These are phyloP conservation scores for Saccharomycopsis crataegensis DNA, from an alignment of 1,139 yeast genomes.

Conservation along the genomic window DNA sequence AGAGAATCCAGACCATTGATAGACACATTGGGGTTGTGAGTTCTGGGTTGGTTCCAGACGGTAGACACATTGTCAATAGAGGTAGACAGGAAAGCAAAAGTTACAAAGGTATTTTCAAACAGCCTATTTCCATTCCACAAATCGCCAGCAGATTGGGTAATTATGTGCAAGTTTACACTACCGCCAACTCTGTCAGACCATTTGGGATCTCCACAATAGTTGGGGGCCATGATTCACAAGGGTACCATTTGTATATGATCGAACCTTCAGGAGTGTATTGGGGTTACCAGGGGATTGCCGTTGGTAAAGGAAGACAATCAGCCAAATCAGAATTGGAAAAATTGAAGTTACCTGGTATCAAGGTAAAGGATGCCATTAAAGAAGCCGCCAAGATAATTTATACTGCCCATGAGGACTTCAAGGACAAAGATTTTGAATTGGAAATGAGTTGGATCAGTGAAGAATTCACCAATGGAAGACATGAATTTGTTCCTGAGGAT, in stretches of 20 bases:
- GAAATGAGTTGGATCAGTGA: conserved; percentile 85
- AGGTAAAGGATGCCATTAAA: conserved; percentile 77
- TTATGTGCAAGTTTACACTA: conserved; percentile 91
- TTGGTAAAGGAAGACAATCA: conserved; percentile 96
- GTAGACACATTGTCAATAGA: conserved; percentile 84
- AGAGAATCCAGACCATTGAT: conserved; percentile 86
- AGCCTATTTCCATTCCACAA: conserved; percentile 71
- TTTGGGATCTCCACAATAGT: conserved; percentile 89
- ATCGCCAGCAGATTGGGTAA: conserved; percentile 85
- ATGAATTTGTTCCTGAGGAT: conserved; percentile 71
- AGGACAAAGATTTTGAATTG: conserved; percentile 93
- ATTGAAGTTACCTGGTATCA: conserved; percentile 61
- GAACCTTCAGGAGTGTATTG: conserved; percentile 97
- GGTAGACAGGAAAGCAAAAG: conserved; percentile 88
- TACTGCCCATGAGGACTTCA: conserved; percentile 93
- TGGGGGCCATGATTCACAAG: conserved; percentile 87
- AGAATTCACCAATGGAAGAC: conserved; percentile 74
- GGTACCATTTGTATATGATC: conserved; percentile 89
- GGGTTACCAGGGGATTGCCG: conserved; percentile 97
- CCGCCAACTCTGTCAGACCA: conserved; percentile 95
- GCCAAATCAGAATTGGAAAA: conserved; percentile 96
- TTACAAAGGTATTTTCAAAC: conserved; percentile 72
- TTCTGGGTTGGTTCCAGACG: conserved; percentile 94
- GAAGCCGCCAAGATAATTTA: conserved; percentile 91
- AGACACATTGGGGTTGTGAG: conserved; percentile 91